Percentiles rank a stretch among this genome's conserved stretches.
Conservation (phyloP, 768 basidiomycete genomes). For the Lactifluus echinatus region DNA sequence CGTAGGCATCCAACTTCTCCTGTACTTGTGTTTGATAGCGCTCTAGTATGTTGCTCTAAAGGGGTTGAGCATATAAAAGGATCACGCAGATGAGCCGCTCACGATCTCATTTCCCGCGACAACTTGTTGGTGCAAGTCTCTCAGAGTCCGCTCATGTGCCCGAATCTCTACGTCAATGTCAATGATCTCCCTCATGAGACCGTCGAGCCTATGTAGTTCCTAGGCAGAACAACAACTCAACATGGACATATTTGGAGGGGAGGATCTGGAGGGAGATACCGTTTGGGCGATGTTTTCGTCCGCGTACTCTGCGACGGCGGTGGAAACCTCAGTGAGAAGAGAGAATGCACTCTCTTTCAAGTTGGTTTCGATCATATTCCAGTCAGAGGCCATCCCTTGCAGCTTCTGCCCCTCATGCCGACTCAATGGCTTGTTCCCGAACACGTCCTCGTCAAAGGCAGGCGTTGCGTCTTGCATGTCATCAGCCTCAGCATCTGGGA, state of each 20-base stretch:
- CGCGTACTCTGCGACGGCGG: constrained; percentile 52
- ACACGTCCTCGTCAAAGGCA: constrained; percentile 49
- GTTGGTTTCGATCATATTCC: constrained; percentile 45
- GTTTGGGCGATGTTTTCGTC: constrained; percentile 44
- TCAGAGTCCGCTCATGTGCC: constrained; percentile 45
- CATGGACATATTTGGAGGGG: not conserved
- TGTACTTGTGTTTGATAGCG: constrained; percentile 43
- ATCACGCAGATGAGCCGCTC: constrained; percentile 28
- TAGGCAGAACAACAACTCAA: constrained; percentile 22
- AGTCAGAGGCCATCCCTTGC: constrained; percentile 51
- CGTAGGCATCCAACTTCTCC: constrained; percentile 38
- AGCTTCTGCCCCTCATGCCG: constrained; percentile 44
- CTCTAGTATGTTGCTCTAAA: constrained; percentile 44
- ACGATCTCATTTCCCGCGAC: constrained; percentile 45
- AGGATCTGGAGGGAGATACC: constrained; percentile 30
- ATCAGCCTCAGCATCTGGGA: constrained; percentile 24
- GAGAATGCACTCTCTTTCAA: constrained; percentile 37
- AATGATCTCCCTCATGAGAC: constrained; percentile 57
- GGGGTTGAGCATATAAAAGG: not conserved
- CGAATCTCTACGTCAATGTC: constrained; percentile 58
- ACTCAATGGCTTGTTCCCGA: constrained; percentile 58
- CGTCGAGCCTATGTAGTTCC: constrained; percentile 54
- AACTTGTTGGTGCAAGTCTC: constrained; percentile 48
- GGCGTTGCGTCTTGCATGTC: constrained; percentile 30
- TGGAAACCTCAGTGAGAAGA: constrained; percentile 44